These are phyloP conservation scores for Phalaenopsis aphrodite DNA, from an alignment of 106 monocot genomes.

Conservation along the genomic window DNA sequence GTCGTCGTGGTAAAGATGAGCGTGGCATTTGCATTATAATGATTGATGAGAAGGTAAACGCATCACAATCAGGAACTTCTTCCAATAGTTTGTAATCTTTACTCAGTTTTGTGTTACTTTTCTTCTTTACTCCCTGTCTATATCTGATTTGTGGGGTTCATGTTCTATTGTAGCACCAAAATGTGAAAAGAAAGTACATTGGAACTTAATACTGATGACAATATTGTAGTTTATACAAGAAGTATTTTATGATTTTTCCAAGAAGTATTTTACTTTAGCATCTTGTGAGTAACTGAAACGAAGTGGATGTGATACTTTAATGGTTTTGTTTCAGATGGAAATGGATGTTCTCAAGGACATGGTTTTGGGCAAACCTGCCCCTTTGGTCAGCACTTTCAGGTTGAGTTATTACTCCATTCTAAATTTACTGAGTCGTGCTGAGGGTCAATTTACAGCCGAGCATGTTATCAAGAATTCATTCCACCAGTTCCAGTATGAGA, in stretches of 20 bases:
- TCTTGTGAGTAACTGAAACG: constrained; percentile 4
- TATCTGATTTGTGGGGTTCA: not conserved
- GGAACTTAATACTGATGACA: not conserved
- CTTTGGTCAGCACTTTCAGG: constrained; percentile 96
- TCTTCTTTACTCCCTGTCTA: not conserved
- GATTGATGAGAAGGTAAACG: constrained; percentile 85
- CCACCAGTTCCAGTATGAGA: constrained; percentile 99
- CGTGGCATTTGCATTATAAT: constrained; percentile 98
- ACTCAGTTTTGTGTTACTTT: not conserved
- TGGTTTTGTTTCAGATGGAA: constrained; percentile 71
- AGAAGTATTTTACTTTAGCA: not conserved
- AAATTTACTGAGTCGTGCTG: constrained; percentile 92
- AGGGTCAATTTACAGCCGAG: constrained; percentile 99
- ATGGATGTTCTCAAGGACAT: constrained; percentile 88
- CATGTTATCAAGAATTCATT: constrained; percentile 98
- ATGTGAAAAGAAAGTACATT: not conserved
- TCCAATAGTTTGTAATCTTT: not conserved
- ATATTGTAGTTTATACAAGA: not conserved
- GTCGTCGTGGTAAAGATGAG: constrained; percentile 97
- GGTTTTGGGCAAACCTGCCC: constrained; percentile 96
- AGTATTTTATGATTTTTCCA: not conserved
- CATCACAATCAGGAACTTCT: not conserved
- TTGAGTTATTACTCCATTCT: constrained; percentile 94
- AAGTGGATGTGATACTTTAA: not conserved
- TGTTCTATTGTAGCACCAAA: not conserved